These are phyloP conservation scores for Leishmania major DNA, from an alignment of 208 protist species.

Conservation along the genomic window DNA sequence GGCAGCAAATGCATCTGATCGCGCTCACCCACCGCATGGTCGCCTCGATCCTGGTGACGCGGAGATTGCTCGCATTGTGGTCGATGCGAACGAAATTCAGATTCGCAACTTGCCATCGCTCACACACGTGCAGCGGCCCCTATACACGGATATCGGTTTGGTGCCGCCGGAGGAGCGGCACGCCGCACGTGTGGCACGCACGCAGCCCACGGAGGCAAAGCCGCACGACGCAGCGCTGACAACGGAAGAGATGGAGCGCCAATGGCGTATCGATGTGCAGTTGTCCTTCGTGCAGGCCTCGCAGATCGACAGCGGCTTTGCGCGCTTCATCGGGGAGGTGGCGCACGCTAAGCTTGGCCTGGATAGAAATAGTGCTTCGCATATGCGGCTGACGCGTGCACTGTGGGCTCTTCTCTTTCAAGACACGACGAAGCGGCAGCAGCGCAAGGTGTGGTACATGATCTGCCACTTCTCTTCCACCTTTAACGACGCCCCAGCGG, in stretches of 20 bases:
- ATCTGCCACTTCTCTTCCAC: constrained; percentile 76
- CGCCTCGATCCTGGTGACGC: constrained; percentile 56
- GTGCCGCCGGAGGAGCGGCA: constrained; percentile 80
- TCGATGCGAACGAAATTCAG: constrained; percentile 62
- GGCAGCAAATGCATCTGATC: constrained; percentile 38
- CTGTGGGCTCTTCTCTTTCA: constrained; percentile 58
- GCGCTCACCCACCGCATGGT: constrained; percentile 5
- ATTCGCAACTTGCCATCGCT: constrained; percentile 70
- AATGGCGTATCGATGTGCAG: constrained; percentile 60
- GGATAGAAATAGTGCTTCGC: constrained; percentile 30
- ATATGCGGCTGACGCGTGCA: constrained; percentile 44
- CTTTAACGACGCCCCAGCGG: constrained; percentile 34
- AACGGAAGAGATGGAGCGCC: constrained; percentile 30
- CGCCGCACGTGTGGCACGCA: constrained; percentile 61
- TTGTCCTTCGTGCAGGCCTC: constrained; percentile 60
- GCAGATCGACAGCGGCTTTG: constrained; percentile 54
- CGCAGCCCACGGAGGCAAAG: constrained; percentile 48
- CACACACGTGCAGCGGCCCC: constrained; percentile 73
- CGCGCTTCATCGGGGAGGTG: constrained; percentile 51
- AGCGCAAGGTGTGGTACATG: constrained; percentile 64
- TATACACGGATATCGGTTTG: constrained; percentile 87
- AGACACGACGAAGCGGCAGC: constrained; percentile 44
- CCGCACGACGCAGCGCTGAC: constrained; percentile 12
- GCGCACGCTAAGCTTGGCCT: constrained; percentile 73
- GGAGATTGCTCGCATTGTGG: constrained; percentile 69